Percentiles rank a stretch among this genome's conserved stretches.
Conservation (phyloP, 495 filamentous ascomycete species). For the Aspergillus leporis region DNA sequence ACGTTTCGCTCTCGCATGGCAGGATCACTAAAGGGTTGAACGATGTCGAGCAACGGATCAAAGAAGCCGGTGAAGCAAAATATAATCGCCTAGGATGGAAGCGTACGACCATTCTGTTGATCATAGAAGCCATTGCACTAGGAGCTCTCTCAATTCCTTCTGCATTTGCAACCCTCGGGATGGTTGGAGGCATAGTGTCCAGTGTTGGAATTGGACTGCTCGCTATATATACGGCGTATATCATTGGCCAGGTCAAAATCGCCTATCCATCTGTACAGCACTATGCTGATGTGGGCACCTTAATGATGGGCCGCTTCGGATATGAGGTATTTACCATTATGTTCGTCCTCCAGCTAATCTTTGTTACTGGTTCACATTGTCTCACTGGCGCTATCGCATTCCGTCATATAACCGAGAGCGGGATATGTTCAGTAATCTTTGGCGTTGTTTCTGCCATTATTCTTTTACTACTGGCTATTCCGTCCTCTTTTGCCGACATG, state of each 20-base stretch:
- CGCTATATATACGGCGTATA: conserved; percentile 68
- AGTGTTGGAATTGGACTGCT: conserved; percentile 60
- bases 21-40: not conserved
- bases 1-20: not conserved
- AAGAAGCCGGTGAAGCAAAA: conserved; percentile 16
- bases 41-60: not conserved
- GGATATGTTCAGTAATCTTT: conserved; percentile 62
- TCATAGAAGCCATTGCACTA: conserved; percentile 65
- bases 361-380: conserved; percentile 69
- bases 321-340: conserved; percentile 58
- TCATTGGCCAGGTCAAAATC: conserved; percentile 70
- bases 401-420: conserved; percentile 57
- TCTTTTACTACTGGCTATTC: conserved; percentile 60
- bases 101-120: conserved; percentile 43
- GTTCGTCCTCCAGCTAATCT: conserved; percentile 60
- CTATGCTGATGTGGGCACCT: conserved; percentile 62
- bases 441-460: conserved; percentile 60
- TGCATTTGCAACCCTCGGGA: conserved; percentile 60
- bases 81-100: conserved; percentile 40
- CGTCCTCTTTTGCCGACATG: conserved; percentile 50
- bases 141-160: conserved; percentile 58
- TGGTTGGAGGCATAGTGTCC: conserved; percentile 54
- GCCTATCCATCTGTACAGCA: conserved; percentile 61
- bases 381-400: conserved; percentile 70
- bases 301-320: conserved; percentile 61